These are phyloP conservation scores for Saccharomyces hybrid DNA, from an alignment of 1,139 yeast genomes.

Conservation along the genomic window DNA sequence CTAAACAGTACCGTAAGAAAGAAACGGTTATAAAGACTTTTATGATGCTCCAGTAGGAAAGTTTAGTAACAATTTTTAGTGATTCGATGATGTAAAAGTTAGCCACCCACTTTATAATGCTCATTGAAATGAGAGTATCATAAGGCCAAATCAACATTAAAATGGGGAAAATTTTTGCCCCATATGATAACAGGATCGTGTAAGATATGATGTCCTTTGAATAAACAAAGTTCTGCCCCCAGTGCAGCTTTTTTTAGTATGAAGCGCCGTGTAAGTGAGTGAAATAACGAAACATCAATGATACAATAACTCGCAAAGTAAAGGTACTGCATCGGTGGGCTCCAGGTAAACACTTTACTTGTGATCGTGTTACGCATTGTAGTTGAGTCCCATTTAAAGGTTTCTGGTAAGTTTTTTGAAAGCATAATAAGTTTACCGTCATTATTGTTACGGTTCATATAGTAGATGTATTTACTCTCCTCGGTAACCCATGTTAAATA, in stretches of 20 bases:
- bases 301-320: slow-evolving; percentile 59
- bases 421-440: neutral
- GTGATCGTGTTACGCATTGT: slow-evolving; percentile 18
- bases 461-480: slow-evolving; percentile 43
- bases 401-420: neutral
- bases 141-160: slow-evolving; percentile 95
- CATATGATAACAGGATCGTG: slow-evolving; percentile 66
- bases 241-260: slow-evolving; percentile 32
- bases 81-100: slow-evolving; percentile 62
- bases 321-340: slow-evolving; percentile 53
- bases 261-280: slow-evolving; percentile 42
- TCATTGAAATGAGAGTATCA: slow-evolving; percentile 63
- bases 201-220: slow-evolving; percentile 40
- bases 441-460: slow-evolving; percentile 5
- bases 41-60: slow-evolving; percentile 36
- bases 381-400: neutral
- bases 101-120: slow-evolving; percentile 55
- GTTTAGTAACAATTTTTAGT: slow-evolving; percentile 45
- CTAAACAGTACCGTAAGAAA: slow-evolving; percentile 19
- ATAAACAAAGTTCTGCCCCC: slow-evolving; percentile 31
- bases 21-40: slow-evolving; percentile 24
- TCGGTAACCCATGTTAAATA: slow-evolving; percentile 88
- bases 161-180: slow-evolving; percentile 82
- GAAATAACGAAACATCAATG: slow-evolving; percentile 50
- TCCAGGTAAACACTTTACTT: slow-evolving; percentile 38